These are phyloP conservation scores for Yarrowia alimentaria DNA, from an alignment of 805 yeast genomes.

Conservation along the genomic window DNA sequence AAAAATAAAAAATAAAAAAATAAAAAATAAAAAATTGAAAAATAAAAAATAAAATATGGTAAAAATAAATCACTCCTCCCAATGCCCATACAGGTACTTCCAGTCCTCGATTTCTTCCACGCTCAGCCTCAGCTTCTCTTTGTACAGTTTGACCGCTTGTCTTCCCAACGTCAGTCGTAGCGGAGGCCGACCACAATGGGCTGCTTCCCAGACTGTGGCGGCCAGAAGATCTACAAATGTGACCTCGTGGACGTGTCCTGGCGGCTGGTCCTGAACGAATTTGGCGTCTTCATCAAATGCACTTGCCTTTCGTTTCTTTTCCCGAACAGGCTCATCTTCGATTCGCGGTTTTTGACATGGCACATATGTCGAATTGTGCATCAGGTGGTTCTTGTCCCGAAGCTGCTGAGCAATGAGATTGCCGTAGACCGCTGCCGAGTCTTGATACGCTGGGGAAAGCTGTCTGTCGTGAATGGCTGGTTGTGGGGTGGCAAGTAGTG, in stretches of 20 bases:
- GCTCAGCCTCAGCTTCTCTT: slow-evolving; percentile 37
- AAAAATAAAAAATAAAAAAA: too few relatives aligned
- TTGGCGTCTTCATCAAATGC: too few relatives aligned
- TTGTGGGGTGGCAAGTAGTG: not conserved
- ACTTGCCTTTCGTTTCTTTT: not conserved
- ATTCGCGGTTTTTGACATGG: not conserved
- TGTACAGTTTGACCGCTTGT: slow-evolving; percentile 35
- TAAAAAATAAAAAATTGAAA: too few relatives aligned
- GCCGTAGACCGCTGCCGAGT: slow-evolving; percentile 24
- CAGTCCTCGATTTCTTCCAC: slow-evolving; percentile 43
- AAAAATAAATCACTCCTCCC: too few relatives aligned
- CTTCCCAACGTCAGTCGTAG: slow-evolving; percentile 35
- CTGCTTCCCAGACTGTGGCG: slow-evolving; percentile 36
- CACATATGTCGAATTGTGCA: not conserved
- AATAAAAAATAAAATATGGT: too few relatives aligned
- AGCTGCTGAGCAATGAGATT: slow-evolving; percentile 8
- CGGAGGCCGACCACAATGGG: slow-evolving; percentile 37
- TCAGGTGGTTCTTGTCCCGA: not conserved
- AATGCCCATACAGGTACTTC: slow-evolving; percentile 38
- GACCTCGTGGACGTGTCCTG: too few relatives aligned
- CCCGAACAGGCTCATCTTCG: slow-evolving; percentile 2
- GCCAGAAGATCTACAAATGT: slow-evolving; percentile 34
- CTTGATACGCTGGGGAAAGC: slow-evolving; percentile 1
- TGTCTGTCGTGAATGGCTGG: slow-evolving; percentile 3
- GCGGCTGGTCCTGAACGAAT: too few relatives aligned